Percentiles rank a stretch among this genome's conserved stretches.
Evolutionary conservation across 1,139 yeast species (phyloP).

Genomic region (Pichia norvegensis): DNA sequence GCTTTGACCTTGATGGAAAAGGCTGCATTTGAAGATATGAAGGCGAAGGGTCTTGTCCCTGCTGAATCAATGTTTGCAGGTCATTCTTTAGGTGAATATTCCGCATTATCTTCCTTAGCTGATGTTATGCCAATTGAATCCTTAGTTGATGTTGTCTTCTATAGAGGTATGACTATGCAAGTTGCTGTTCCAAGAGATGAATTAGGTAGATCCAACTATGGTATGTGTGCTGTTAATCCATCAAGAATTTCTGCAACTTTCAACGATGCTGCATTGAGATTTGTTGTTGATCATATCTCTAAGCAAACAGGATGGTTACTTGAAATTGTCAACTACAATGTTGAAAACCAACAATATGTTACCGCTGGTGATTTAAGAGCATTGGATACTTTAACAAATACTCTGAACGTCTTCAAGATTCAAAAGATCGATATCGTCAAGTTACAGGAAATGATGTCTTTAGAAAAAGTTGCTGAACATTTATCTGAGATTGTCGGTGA

Average conservation of each 20-base stretch:
- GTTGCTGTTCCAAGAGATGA: slow-evolving; percentile 98
- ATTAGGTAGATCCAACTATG: slow-evolving; percentile 92
- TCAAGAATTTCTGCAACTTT: slow-evolving; percentile 84
- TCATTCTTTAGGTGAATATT: slow-evolving; percentile 97
- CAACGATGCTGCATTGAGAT: slow-evolving; percentile 87
- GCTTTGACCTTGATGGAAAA: slow-evolving; percentile 98
- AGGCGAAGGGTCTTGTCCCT: slow-evolving; percentile 91
- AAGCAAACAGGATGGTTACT: slow-evolving; percentile 83
- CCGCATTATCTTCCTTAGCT: slow-evolving; percentile 93
- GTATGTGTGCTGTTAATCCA: slow-evolving; percentile 99
- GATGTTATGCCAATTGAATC: slow-evolving; percentile 99
- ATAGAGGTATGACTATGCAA: slow-evolving; percentile 99
- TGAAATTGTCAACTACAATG: slow-evolving; percentile 97
- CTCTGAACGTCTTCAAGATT: slow-evolving; percentile 81
- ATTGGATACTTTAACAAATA: slow-evolving; percentile 86
- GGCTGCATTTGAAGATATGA: slow-evolving; percentile 97
- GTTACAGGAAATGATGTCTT: slow-evolving; percentile 69
- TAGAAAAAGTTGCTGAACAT: slow-evolving; percentile 84
- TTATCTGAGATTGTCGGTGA: slow-evolving; percentile 81
- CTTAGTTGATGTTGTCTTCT: slow-evolving; percentile 94
- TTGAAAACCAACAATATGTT: slow-evolving; percentile 96
- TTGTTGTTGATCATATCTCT: slow-evolving; percentile 86
- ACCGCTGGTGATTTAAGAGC: slow-evolving; percentile 98
- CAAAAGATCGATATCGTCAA: slow-evolving; percentile 92
- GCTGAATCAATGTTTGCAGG: slow-evolving; percentile 95